Base-by-base conservation (phyloP, 495 filamentous ascomycete genomes). In the Usnea hakonensis region DNA sequence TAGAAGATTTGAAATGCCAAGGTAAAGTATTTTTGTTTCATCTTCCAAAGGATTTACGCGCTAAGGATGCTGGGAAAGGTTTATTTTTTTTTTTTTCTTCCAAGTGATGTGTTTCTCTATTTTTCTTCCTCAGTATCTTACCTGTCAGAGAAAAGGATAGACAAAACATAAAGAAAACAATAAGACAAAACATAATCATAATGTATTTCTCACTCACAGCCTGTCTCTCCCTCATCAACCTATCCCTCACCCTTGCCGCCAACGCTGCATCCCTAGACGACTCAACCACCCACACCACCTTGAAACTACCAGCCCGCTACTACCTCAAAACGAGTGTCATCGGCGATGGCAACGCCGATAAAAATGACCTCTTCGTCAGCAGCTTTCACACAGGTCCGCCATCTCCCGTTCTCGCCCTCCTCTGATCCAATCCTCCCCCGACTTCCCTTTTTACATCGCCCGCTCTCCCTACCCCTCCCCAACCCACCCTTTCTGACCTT, bases 301-400 rank as follows among this genome's bases (percentile, higher is more conserved):
- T 43, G 58, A 65, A 64, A 30, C 53, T 66, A 38, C 56, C 62
- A 8, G 68, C 67, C 30, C 62, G 67, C 21, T 82, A 80, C 67
- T 69, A 74, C 57, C 70, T 82, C 36, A 79, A 79, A 69, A 78
- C 78, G 11, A 63, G 65, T 6, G 67, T 68, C n/a, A 53, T 57
- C 33, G 26, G 57, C 33, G 53, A 32, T 28, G 74, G 67, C n/a
- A 67, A 75, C 21, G 55, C 50, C 11, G 71, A 72, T 58, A 36
- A 68, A 2, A 57, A 71, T 0, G 61, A 75, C 58, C 78, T 81
- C 58, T 81, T 75, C 44, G 71, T 79, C 48, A 71, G 72, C 21
- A 65, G 72, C 64, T 81, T 79, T 64, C 78, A 81, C 70, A 79
- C 77, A 6, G 79, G 46, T 50, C 13, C 5, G 46, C 26, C 17